Percentiles rank a stretch among this genome's conserved stretches.
Evolutionary conservation across 345 rosid species (phyloP).

Genomic region (Populus simonii): DNA sequence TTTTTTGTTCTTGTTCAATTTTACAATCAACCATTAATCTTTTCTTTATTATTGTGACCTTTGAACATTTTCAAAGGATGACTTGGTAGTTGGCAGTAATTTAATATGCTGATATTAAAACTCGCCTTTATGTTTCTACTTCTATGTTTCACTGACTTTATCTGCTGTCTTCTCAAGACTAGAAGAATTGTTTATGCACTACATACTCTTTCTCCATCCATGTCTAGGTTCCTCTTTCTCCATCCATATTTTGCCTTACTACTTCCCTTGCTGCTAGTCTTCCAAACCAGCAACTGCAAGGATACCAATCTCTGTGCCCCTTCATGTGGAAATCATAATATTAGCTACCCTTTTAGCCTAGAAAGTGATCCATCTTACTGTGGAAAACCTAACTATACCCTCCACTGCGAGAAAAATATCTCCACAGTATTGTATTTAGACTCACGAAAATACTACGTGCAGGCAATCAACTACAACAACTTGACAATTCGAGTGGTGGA

Average conservation of each 20-base stretch:
- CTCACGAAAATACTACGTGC: conserved; percentile 12
- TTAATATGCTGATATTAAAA: no score
- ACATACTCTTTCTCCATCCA: background rate
- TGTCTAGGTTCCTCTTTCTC: no score
- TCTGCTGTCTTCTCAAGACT: no score
- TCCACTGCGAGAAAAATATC: conserved; percentile 25
- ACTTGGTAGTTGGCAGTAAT: no score
- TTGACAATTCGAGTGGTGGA: conserved; percentile 8
- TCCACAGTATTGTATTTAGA: conserved; percentile 3
- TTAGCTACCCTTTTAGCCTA: conserved; percentile 10
- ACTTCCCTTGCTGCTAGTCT: background rate
- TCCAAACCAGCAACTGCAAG: background rate
- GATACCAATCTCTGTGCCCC: background rate
- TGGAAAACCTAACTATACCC: background rate
- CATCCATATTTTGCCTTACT: no score
- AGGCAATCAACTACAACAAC: conserved; percentile 17
- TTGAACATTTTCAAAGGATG: no score
- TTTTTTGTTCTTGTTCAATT: no score
- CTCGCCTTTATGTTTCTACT: no score
- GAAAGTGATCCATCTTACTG: background rate
- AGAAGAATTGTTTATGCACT: no score
- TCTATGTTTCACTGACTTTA: no score
- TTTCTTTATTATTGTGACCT: no score
- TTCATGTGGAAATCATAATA: conserved; percentile 19
- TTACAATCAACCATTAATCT: no score